Evolutionary conservation across 1,284 basidiomycete species (phyloP), one percentile per base, ranked within the genome.

Genomic region (Cronartium ribicola): DNA sequence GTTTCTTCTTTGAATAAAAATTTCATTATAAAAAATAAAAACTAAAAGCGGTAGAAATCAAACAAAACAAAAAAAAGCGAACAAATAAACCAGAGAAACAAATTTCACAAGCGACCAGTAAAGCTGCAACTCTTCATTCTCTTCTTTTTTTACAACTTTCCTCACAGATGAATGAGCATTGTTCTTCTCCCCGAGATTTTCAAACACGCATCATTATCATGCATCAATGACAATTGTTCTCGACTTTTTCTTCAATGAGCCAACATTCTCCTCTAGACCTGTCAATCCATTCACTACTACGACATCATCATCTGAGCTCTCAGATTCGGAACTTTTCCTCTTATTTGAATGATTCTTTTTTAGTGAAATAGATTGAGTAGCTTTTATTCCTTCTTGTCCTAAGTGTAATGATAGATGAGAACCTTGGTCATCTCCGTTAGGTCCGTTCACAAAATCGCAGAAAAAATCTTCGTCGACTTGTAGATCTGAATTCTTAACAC

Each of bases 401-500:
- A 29, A 29, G 29, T 29, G 1, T 29, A 29, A 29, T 29, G 29
- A 29, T 29, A 29, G 29, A 29, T 29, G 29, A 29, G 29, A 29
- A 29, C 29, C 29, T 29, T 29, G 29, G 29, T 29, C 29, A 29
- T 29, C 29, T 29, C 29, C 51, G 11, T 57, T 29, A 57, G 20
- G 20, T 29, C 29, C 51, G 4, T 57, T 29, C 7, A 57, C 29
- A n/a, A 57, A n/a, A 20, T 29, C 51, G 11, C 14, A n/a, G 29
- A 57, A 57, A 11, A 57, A 57, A 6, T 57, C 51, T 57, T 57
- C 51, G 29, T 57, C 51, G 29, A 57, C 20, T 57, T 57, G 51
- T 57, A 57, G 29, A 57, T 57, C 29, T 57, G 29, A 20, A 57
- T 57, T 57, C 10, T 57, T 29, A 57, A 11, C 51, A 20, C 51